These are phyloP conservation scores for Citrus mangshanensis DNA, from an alignment of 345 rosid species.

Conservation along the genomic window DNA sequence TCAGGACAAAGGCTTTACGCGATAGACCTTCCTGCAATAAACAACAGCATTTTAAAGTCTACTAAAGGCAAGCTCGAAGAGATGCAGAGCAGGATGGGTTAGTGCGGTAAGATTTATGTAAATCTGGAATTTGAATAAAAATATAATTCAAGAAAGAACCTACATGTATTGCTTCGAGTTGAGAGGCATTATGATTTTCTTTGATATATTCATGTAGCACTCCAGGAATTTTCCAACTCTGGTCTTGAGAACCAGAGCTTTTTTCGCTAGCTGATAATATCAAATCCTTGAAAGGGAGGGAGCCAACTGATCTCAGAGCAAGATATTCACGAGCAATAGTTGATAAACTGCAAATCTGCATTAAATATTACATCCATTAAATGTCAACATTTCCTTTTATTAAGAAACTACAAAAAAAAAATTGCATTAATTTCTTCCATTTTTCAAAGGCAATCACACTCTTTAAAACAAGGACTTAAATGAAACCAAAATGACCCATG, in stretches of 20 bases:
- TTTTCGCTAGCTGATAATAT: constrained; percentile 57
- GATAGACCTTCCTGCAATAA: constrained; percentile 81
- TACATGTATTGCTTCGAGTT: constrained; percentile 83
- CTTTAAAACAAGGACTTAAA: background rate
- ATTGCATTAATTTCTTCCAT: background rate
- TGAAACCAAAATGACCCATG: background rate
- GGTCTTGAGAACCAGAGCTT: constrained; percentile 49
- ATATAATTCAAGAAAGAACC: constrained; percentile 24
- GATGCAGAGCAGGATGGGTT: background rate
- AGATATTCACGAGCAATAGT: constrained; percentile 87
- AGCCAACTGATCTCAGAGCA: constrained; percentile 69
- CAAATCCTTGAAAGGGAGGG: constrained; percentile 91
- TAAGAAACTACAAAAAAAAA: background rate
- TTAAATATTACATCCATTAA: constrained; percentile 19
- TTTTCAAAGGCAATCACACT: background rate
- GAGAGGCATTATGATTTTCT: constrained; percentile 74
- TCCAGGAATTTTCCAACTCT: constrained; percentile 79
- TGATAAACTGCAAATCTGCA: constrained; percentile 89
- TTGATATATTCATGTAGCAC: constrained; percentile 54
- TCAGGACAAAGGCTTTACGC: constrained; percentile 73
- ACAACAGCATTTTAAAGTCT: constrained; percentile 14
- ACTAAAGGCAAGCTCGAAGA: background rate
- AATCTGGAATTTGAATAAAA: background rate
- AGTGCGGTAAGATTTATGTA: background rate
- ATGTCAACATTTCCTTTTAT: background rate